Base-by-base conservation (phyloP, 208 protist genomes). In the Trypanosoma avium region DNA sequence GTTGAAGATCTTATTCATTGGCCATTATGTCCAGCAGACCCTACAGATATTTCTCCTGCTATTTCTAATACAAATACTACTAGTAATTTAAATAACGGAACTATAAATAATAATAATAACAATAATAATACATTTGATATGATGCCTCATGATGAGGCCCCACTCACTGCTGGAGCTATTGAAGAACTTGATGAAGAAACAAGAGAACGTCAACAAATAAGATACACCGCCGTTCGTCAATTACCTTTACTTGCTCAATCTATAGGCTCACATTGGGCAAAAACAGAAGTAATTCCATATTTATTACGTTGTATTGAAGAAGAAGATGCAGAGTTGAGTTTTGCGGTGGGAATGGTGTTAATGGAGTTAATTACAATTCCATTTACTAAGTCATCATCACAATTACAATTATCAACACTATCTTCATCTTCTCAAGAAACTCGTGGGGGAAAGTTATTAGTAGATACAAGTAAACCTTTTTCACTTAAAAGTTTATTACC, bases 1-100 rank as follows among this genome's bases (percentile, higher is more conserved):
- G 49, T 91, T 13, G 82, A 94, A 67, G 81, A 94, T 57, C 80
- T 94, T 21, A 72, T 88, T 33, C 81, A 88, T 59, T 88, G 82
- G 87, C 83, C 82, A 38, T 55, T 87, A 13, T 65, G 76, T 0
- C 60, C 73, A 8, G 29, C 45, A 35, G 60, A 70, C 22, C 69
- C 65, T 36, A 48, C 45, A 1, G 55, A 33, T 35, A 38, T 19
- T 30, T 46, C 38, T 33, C 15, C 33, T 43, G 48, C 45, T 30
- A 47, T 35, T 19, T 21, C 42, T 62, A 12, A 22, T 45, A 24
- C 43, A 29, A 22, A 10, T 24, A 35, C 40, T 33, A 24, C 5
- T 15, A 15, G 6, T 13, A 33, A 24, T 30, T 52, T 46, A 36
- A n/a, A 29, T 26, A n/a, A 19, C 35, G 54, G 21, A 17, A 67